Conservation (phyloP, 352 stramenopile genomes). For the Vaucheria bursata region DNA sequence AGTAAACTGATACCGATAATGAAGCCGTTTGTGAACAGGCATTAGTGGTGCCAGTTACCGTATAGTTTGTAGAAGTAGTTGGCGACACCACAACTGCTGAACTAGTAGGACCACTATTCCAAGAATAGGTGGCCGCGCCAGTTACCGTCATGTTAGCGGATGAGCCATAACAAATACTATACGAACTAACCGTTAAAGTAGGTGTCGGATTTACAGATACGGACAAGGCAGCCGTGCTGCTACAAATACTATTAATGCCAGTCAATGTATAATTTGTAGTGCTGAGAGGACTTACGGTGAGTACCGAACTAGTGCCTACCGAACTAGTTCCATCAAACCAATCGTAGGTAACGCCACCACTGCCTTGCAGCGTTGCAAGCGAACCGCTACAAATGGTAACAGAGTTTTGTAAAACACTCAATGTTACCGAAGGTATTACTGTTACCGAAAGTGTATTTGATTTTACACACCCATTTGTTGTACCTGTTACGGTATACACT, state of each 20-base stretch:
- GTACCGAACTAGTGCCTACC: no score
- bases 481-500: not conserved
- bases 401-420: not conserved
- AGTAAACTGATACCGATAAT: not conserved
- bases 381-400: not conserved
- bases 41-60: not conserved
- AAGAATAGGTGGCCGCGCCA: not conserved
- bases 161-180: not conserved
- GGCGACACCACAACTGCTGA: not conserved
- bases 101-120: conserved; percentile 9
- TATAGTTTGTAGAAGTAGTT: conserved; percentile 1
- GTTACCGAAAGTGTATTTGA: conserved; percentile 1
- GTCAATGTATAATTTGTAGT: conserved; percentile 2
- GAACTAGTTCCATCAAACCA: not conserved
- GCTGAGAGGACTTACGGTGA: not conserved
- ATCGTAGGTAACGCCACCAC: not conserved
- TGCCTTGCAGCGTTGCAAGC: not conserved
- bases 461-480: not conserved
- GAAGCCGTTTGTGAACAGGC: not conserved
- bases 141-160: conserved; percentile 1
- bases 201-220: not conserved
- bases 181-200: not conserved
- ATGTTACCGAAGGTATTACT: not conserved
- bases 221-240: not conserved
- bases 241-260: not conserved